Evolutionary conservation across 257 asterid species (phyloP).

Genomic region (Scutellaria minor): DNA sequence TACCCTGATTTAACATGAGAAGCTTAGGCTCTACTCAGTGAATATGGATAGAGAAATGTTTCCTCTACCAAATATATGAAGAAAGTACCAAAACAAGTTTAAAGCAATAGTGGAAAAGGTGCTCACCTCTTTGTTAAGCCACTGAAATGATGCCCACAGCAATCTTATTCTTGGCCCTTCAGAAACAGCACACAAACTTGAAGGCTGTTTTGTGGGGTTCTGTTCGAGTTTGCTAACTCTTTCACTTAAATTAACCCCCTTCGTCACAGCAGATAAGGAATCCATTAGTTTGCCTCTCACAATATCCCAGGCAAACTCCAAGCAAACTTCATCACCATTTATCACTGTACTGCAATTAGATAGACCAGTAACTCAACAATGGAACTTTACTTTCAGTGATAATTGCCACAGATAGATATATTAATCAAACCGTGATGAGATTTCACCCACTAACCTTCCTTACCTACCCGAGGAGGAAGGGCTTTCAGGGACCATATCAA

Average conservation of each 20-base stretch:
- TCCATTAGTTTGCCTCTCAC: conserved; percentile 71
- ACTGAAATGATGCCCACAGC: conserved; percentile 81
- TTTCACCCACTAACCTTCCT: conserved; percentile 63
- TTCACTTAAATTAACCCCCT: conserved; percentile 49
- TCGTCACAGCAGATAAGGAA: conserved; percentile 54
- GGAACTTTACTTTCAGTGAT: conserved; percentile 16
- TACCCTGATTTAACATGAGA: neutral
- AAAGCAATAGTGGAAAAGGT: conserved; percentile 44
- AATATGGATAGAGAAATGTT: conserved; percentile 5
- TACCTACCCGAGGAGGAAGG: conserved; percentile 89
- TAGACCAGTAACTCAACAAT: conserved; percentile 25
- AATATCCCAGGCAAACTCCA: conserved; percentile 80
- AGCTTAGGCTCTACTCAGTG: conserved; percentile 21
- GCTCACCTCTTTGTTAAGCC: conserved; percentile 90
- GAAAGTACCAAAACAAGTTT: conserved; percentile 28
- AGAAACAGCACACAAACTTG: conserved; percentile 76
- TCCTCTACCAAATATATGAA: conserved; percentile 18
- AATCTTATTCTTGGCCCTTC: conserved; percentile 85
- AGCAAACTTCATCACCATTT: conserved; percentile 47
- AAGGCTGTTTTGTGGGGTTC: conserved; percentile 52
- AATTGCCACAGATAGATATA: conserved; percentile 31
- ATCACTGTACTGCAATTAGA: conserved; percentile 51
- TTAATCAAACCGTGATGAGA: conserved; percentile 37
- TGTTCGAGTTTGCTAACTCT: conserved; percentile 47
- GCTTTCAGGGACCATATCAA: conserved; percentile 49